Percentiles rank a stretch among this genome's conserved stretches.
Evolutionary conservation across 306 rosid species (phyloP).

Genomic region (Phaseolus lunatus): DNA sequence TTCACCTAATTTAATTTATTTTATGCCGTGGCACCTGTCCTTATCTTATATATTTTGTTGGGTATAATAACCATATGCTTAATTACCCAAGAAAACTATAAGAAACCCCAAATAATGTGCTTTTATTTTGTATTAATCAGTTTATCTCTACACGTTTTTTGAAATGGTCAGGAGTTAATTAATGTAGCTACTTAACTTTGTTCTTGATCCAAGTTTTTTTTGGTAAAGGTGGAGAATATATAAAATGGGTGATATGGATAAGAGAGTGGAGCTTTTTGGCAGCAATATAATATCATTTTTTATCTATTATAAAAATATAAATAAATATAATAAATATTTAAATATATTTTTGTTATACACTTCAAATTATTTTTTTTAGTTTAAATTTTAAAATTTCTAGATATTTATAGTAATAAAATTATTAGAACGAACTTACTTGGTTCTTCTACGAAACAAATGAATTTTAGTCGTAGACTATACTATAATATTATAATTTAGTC

Average conservation of each 20-base stretch:
- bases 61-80: neutral
- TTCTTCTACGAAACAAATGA: no score
- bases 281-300: slow-evolving; percentile 27
- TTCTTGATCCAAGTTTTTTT: slow-evolving; percentile 26
- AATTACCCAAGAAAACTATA: neutral
- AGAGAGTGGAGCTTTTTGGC: slow-evolving; percentile 33
- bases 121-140: neutral
- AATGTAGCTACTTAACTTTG: neutral
- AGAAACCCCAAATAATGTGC: neutral
- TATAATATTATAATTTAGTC: no score
- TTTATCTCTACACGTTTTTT: slow-evolving; percentile 10
- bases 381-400: no score
- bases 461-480: no score
- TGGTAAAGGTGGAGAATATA: slow-evolving; percentile 40
- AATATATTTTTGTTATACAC: no score
- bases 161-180: slow-evolving; percentile 18
- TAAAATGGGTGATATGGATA: slow-evolving; percentile 46
- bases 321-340: neutral
- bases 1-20: slow-evolving; percentile 5
- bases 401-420: no score
- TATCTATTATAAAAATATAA: slow-evolving; percentile 14
- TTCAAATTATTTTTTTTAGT: no score
- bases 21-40: neutral
- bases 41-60: slow-evolving; percentile 19
- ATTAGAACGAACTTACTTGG: no score